Conservation (phyloP, 148 eudicot genomes). For the Salicornia ramosissima region DNA sequence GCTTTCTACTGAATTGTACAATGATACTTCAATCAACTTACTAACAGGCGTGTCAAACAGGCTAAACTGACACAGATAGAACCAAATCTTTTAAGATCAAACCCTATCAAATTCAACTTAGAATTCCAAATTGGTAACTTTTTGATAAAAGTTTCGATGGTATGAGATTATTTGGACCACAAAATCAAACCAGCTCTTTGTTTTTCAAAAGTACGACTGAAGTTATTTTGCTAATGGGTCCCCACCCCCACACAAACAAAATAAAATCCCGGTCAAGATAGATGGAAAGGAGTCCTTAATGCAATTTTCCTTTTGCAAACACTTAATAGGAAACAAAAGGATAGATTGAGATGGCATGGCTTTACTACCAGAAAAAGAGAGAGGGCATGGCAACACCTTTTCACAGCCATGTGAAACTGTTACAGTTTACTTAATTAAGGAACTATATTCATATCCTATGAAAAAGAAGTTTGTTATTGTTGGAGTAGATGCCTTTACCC, state of each 20-base stretch:
- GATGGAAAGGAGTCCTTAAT: too few species aligned
- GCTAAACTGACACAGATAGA: not conserved
- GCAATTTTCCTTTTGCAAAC: not conserved
- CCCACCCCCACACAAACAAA: too few species aligned
- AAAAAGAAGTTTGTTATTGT: not conserved
- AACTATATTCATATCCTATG: not conserved
- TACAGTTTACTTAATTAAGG: not conserved
- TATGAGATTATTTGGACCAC: too few species aligned
- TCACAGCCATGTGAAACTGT: not conserved
- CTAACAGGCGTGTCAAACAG: not conserved
- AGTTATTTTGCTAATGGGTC: too few species aligned
- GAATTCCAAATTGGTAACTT: too few species aligned
- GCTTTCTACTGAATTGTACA: not conserved
- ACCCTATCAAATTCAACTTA: not conserved
- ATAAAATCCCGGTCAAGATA: too few species aligned
- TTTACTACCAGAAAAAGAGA: too few species aligned
- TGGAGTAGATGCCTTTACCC: not conserved
- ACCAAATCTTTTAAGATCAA: not conserved
- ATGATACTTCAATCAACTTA: not conserved
- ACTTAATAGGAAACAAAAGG: not conserved
- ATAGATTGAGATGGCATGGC: not conserved
- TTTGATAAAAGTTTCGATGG: too few species aligned
- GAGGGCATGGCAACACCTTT: not conserved
- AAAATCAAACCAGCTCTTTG: too few species aligned
- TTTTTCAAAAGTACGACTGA: too few species aligned